Evolutionary conservation across 148 eudicot species (phyloP), one percentile per base, ranked within the genome.

Genomic region (Arctostaphylos glauca): DNA sequence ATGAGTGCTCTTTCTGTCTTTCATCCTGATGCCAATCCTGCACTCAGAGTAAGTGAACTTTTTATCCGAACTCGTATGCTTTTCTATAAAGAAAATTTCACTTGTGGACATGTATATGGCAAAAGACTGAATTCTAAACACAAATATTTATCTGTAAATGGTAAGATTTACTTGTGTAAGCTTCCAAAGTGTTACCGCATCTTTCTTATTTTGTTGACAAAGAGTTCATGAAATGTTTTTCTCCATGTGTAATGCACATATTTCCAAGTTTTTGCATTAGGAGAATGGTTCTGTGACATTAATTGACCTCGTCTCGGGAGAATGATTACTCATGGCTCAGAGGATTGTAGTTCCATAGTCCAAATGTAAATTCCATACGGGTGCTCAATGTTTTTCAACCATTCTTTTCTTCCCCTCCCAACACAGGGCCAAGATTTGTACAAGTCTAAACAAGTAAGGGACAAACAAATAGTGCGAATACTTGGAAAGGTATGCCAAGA

Each of bases 1-100:
- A 96, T 96, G 97, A 93, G 98, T 87, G 90, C 99, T 66, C 97
- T 96, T 75, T 96, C 99, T 41, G 87, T 96, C 73, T 96, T 90
- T 78, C 99, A 96, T 88, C 99, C 99, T 6, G 99, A 96, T 89
- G 99, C 99, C 76, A 96, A 96, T 90, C 99, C 99, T 86, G 98
- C 99, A 87, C 92, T 96, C 64, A 92, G 97, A 89, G 99, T 93
- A 89, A 94, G 92, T 87, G 55, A 38, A 80, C 47, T 60, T 43
- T 62, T 72, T 4, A 56, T n/a, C 43, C 41, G n/a, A 43, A 53
- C 14, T 79, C 5, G 31, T 84, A 1, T 5, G 72, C 12, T 44
- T 6, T 49, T 23, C 62, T 14, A 71, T 74, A 71, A 2, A 64
- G 48, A 21, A 5, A 55, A 76, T 5, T 5, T 31, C 10, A 0